Evolutionary conservation across 257 asterid species (phyloP).

Genomic region (Cordia subcordata): DNA sequence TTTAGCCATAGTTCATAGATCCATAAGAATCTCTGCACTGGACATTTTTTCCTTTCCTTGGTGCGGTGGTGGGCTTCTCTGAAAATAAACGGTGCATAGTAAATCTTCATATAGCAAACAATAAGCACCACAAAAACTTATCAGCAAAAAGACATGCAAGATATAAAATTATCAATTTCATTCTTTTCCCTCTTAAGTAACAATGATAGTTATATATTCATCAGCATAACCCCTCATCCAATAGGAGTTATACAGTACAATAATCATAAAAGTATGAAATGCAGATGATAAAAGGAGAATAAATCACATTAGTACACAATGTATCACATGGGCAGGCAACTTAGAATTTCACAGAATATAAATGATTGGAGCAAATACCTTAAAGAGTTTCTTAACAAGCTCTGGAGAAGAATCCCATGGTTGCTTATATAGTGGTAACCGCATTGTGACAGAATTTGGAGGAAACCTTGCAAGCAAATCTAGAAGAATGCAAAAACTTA

Average conservation of each 20-base stretch:
- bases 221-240: too few relatives aligned
- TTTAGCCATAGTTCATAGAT: too few relatives aligned
- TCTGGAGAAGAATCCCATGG: conserved; percentile 93
- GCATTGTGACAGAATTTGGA: conserved; percentile 78
- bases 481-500: conserved; percentile 25
- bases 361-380: conserved; percentile 45
- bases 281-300: not conserved
- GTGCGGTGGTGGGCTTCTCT: too few relatives aligned
- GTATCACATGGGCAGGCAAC: not conserved
- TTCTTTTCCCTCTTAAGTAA: too few relatives aligned
- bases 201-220: too few relatives aligned
- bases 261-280: not conserved
- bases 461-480: conserved; percentile 94
- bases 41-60: too few relatives aligned
- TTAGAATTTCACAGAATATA: conserved; percentile 7
- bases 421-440: conserved; percentile 57
- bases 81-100: too few relatives aligned
- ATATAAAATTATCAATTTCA: too few relatives aligned
- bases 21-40: too few relatives aligned
- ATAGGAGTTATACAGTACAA: not conserved
- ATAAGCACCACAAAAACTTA: too few relatives aligned
- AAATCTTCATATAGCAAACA: too few relatives aligned
- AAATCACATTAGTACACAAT: not conserved
- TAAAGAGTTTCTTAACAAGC: conserved; percentile 82
- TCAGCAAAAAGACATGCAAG: too few relatives aligned